Conservation (phyloP, 2,329 filamentous ascomycete genomes). For the Colletotrichum musicola region DNA sequence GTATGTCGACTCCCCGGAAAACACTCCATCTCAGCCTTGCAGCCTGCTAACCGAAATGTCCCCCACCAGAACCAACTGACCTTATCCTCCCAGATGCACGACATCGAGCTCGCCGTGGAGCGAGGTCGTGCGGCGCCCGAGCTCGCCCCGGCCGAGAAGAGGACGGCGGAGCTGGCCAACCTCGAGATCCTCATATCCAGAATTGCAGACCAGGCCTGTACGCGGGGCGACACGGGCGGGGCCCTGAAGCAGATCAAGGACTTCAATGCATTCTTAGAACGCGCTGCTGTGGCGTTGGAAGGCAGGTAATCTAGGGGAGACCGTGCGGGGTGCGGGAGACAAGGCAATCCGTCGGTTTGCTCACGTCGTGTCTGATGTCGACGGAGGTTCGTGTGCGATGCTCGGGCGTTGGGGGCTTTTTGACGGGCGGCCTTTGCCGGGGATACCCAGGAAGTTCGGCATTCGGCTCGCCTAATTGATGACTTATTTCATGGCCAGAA, state of each 20-base stretch:
- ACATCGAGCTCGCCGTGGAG: constrained; percentile 70
- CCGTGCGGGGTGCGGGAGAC: not conserved
- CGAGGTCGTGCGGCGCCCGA: constrained; percentile 63
- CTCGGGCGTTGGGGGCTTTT: not conserved
- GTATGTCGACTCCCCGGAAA: constrained; percentile 51
- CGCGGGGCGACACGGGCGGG: constrained; percentile 62
- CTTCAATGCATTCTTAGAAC: constrained; percentile 74
- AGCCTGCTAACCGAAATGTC: constrained; percentile 27
- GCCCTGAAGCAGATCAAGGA: constrained; percentile 68
- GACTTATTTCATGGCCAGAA: constrained; percentile 17
- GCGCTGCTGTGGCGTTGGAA: constrained; percentile 69
- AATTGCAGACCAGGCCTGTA: constrained; percentile 66
- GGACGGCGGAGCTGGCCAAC: constrained; percentile 65
- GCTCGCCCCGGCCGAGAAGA: constrained; percentile 59
- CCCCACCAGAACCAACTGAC: constrained; percentile 58
- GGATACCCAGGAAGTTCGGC: constrained; percentile 28
- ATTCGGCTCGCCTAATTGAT: constrained; percentile 28
- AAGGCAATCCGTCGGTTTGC: not conserved
- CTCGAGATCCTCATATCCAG: constrained; percentile 69
- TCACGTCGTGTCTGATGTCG: constrained; percentile 11
- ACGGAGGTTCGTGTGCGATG: not conserved
- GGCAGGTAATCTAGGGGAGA: not conserved
- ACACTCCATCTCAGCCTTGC: constrained; percentile 15
- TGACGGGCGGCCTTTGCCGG: constrained; percentile 23
- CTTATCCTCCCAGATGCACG: constrained; percentile 70